Evolutionary conservation across 2,329 filamentous ascomycete genomes (phyloP).

Genomic region (Fusarium xylarioides): DNA sequence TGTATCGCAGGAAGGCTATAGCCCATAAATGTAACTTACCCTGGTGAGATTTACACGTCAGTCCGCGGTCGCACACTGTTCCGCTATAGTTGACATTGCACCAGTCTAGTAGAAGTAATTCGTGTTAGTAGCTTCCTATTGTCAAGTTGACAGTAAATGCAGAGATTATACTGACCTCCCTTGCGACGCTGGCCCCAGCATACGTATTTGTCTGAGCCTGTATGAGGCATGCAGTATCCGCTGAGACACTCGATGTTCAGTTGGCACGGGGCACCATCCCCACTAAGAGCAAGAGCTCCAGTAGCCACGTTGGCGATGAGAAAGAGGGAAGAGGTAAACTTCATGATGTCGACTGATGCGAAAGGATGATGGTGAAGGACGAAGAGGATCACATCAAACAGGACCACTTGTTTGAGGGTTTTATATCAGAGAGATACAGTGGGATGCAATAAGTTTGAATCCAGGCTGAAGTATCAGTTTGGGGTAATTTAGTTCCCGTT

Average conservation of each 20-base stretch:
- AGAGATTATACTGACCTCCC: background rate
- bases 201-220: background rate
- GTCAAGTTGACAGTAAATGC: too few species aligned
- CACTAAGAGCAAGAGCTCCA: background rate
- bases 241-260: background rate
- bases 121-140: background rate
- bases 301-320: background rate
- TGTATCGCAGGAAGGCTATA: background rate
- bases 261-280: background rate
- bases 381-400: rapidly evolving
- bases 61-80: background rate
- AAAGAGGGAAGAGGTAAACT: background rate
- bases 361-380: background rate
- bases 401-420: rapidly evolving
- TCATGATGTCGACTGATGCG: background rate
- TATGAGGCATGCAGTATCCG: background rate
- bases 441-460: too few species aligned
- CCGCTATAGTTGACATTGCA: background rate
- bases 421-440: background rate
- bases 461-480: too few species aligned
- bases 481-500: too few species aligned
- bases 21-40: background rate
- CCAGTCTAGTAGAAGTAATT: background rate
- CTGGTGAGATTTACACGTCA: rapidly evolving
- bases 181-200: background rate